Evolutionary conservation across 2,329 filamentous ascomycete genomes (phyloP).

Genomic region (Phialophora tarda): DNA sequence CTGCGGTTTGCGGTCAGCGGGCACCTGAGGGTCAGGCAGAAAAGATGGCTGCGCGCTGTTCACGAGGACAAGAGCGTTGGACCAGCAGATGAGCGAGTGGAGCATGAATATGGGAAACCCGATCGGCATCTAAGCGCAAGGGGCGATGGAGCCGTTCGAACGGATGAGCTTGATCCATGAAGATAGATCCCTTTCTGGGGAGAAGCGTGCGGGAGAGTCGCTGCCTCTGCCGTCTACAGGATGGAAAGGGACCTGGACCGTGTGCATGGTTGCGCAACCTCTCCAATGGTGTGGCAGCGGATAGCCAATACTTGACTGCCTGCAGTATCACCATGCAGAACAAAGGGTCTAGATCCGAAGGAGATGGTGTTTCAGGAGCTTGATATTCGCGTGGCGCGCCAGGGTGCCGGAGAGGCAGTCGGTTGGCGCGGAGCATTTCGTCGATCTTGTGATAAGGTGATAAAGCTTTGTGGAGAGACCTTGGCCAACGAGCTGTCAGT

Average conservation of each 20-base stretch:
- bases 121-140: conserved; percentile 39
- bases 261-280: conserved; percentile 7
- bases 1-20: conserved; percentile 19
- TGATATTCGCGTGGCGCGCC: conserved; percentile 17
- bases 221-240: conserved; percentile 23
- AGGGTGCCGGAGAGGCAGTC: conserved; percentile 12
- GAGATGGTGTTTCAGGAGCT: conserved; percentile 36
- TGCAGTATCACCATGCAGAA: conserved; percentile 21
- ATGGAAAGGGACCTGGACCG: conserved; percentile 3
- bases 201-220: conserved; percentile 22
- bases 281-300: conserved; percentile 7
- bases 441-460: conserved; percentile 14
- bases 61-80: conserved; percentile 24
- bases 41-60: background rate
- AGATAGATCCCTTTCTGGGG: conserved; percentile 25
- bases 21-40: conserved; percentile 19
- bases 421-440: conserved; percentile 30
- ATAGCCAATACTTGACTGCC: conserved; percentile 27
- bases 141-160: conserved; percentile 15
- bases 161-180: conserved; percentile 30
- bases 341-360: conserved; percentile 26
- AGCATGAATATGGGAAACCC: conserved; percentile 34
- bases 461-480: conserved; percentile 5
- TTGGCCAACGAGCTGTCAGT: background rate
- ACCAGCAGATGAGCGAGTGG: conserved; percentile 30